Evolutionary conservation across 2,329 filamentous ascomycete species (phyloP).

Genomic region (Diaporthe sp.): DNA sequence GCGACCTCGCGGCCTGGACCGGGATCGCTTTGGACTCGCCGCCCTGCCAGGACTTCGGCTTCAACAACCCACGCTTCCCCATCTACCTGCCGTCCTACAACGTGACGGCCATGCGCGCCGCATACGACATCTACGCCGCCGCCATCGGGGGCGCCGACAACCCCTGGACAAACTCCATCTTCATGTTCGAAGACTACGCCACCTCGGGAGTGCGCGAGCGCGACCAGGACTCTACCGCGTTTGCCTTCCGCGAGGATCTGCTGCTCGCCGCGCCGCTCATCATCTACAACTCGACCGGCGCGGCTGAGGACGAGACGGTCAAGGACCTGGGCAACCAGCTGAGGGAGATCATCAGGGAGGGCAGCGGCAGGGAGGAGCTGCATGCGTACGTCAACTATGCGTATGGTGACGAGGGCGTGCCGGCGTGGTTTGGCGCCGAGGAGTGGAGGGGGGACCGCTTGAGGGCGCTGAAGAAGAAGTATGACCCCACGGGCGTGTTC

Average conservation of each 20-base stretch:
- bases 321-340: conserved; percentile 49
- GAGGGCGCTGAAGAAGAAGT: conserved; percentile 56
- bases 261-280: conserved; percentile 53
- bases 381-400: conserved; percentile 64
- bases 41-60: conserved; percentile 54
- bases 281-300: conserved; percentile 46
- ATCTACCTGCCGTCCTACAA: conserved; percentile 41
- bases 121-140: conserved; percentile 48
- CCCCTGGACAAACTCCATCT: conserved; percentile 48
- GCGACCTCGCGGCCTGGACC: conserved; percentile 56
- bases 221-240: conserved; percentile 51
- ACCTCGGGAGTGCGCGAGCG: conserved; percentile 54
- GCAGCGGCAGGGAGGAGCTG: conserved; percentile 45
- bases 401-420: conserved; percentile 54
- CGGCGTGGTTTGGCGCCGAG: conserved; percentile 59
- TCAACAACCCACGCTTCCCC: conserved; percentile 48
- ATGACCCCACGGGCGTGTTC: conserved; percentile 57
- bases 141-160: conserved; percentile 46
- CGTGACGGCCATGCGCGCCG: conserved; percentile 45
- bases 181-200: conserved; percentile 68
- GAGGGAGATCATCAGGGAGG: conserved; percentile 49
- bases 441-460: conserved; percentile 58
- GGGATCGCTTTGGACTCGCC: conserved; percentile 48
- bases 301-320: conserved; percentile 47
- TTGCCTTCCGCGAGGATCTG: conserved; percentile 51